Percentiles rank a stretch among this genome's conserved stretches.
Conservation (phyloP, 148 eudicot genomes). For the Silene uniflora region DNA sequence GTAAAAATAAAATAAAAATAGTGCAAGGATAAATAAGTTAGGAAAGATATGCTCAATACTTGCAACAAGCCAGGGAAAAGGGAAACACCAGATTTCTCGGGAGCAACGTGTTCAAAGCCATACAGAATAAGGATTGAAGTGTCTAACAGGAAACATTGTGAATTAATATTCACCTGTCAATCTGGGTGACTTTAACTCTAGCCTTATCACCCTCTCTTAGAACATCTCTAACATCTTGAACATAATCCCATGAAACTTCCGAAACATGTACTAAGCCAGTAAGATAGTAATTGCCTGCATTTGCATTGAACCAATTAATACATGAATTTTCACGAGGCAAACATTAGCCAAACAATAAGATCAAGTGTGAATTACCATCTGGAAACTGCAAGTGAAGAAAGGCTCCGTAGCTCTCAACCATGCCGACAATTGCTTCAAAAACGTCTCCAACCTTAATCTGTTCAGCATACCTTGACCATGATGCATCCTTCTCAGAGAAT, state of each 20-base stretch:
- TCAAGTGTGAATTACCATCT: constrained; percentile 51
- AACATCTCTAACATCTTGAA: constrained; percentile 81
- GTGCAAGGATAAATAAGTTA: neutral
- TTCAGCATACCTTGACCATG: constrained; percentile 61
- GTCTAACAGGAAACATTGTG: neutral
- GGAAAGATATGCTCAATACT: neutral
- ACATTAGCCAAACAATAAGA: neutral
- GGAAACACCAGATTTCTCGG: neutral
- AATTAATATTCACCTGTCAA: constrained; percentile 53
- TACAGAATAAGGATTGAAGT: neutral
- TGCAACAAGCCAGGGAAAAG: neutral
- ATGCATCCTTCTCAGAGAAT: constrained; percentile 88
- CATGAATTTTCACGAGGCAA: neutral
- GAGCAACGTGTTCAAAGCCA: neutral
- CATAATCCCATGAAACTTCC: constrained; percentile 95
- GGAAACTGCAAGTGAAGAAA: constrained; percentile 73
- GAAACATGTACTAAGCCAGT: constrained; percentile 95
- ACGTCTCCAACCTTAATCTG: constrained; percentile 61
- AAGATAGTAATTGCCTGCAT: constrained; percentile 74
- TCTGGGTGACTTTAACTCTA: constrained; percentile 58
- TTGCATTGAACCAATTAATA: constrained; percentile 17
- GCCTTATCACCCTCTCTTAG: constrained; percentile 71
- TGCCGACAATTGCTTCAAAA: constrained; percentile 63
- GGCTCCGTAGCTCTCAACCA: constrained; percentile 90
- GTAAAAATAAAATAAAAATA: neutral